Percentiles rank a stretch among this genome's conserved stretches.
phyloP scores from a whole-genome alignment of 2,329 filamentous ascomycete species.

The Leptodontidium sp. region DNA sequence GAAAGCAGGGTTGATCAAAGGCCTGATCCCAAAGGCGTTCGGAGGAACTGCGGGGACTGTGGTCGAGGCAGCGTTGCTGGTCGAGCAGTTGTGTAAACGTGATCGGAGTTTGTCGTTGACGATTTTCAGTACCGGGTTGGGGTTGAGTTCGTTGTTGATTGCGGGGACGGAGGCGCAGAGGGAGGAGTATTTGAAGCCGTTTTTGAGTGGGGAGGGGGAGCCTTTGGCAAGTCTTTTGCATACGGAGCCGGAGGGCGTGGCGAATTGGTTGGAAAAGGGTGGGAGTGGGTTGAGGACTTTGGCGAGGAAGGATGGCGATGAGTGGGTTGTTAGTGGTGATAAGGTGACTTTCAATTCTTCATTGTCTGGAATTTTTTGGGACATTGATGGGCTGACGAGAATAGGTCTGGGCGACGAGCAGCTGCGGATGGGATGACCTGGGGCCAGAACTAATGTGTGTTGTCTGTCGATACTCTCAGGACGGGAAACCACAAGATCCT shows the following conservation, averaged over 20 bases:
- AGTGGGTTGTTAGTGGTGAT: conserved; percentile 62
- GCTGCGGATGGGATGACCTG: conserved; percentile 59
- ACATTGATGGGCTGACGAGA: not conserved
- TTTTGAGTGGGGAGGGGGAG: conserved; percentile 53
- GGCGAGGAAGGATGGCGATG: conserved; percentile 56
- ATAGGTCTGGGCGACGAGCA: conserved; percentile 63
- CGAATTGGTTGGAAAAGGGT: conserved; percentile 61
- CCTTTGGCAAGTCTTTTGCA: conserved; percentile 60
- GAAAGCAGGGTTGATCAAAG: conserved; percentile 55
- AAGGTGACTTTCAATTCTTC: conserved; percentile 50
- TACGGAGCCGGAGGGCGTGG: conserved; percentile 59
- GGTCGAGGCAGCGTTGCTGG: conserved; percentile 57
- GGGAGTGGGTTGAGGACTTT: conserved; percentile 58
- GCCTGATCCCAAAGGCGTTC: conserved; percentile 54
- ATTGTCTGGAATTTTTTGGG: not conserved
- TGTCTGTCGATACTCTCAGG: conserved; percentile 52
- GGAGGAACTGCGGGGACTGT: conserved; percentile 56
- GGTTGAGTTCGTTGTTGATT: conserved; percentile 59
- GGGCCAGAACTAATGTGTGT: conserved; percentile 62
- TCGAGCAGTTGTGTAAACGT: conserved; percentile 61
- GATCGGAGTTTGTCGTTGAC: conserved; percentile 59
- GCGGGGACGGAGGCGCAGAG: conserved; percentile 52
- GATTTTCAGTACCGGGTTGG: conserved; percentile 60
- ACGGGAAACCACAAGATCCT: conserved; percentile 31
- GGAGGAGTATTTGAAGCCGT: conserved; percentile 56